Evolutionary conservation across 2,329 filamentous ascomycete genomes (phyloP), one percentile per base, ranked within the genome.

Genomic region (Drechslerella coelobrocha): DNA sequence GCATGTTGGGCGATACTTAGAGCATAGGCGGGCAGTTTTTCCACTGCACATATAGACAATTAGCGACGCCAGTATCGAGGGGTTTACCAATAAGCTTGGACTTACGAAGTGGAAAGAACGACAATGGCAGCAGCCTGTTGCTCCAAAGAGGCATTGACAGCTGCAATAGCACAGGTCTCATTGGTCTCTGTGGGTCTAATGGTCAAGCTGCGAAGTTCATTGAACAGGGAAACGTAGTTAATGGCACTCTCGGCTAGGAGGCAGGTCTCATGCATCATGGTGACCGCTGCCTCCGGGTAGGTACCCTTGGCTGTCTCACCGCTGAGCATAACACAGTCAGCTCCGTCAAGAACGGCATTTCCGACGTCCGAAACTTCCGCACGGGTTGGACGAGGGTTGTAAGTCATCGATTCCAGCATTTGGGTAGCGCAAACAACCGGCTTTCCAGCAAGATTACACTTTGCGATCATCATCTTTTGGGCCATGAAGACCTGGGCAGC

Each of bases 401-500:
- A 97, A 81, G 96, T 99, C 94, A 99, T 99, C 75, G 92, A 96
- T 86, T 99, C 94, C 76, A 99, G 87, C 94, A 99, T 99, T 85
- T 99, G 94, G 41, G 94, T 99, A 71, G 94, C 94, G 82, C 93
- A 97, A 80, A 99, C 97, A 80, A 93, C 92, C 76, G 94, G 94
- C 86, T 99, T 99, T 82, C 94, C 94, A 76, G 92, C 92, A 79
- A 97, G 88, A 85, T 99, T 99, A 88, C 94, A 99, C 88, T 97
- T 97, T 82, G 94, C 92, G 81, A 99, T 99, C 86, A 99, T 92
- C 91, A 99, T 99, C 89, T 99, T 99, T 85, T 99, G 94, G 63
- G 94, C 94, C 76, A 96, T 91, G 82, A 99, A 99, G 75, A 99
- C 94, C 85, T 99, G 94, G 74, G 93, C 91, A 72, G 94, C 93